These are phyloP conservation scores for Phytopythium kandeliae DNA, from an alignment of 352 stramenopile species.

Conservation along the genomic window DNA sequence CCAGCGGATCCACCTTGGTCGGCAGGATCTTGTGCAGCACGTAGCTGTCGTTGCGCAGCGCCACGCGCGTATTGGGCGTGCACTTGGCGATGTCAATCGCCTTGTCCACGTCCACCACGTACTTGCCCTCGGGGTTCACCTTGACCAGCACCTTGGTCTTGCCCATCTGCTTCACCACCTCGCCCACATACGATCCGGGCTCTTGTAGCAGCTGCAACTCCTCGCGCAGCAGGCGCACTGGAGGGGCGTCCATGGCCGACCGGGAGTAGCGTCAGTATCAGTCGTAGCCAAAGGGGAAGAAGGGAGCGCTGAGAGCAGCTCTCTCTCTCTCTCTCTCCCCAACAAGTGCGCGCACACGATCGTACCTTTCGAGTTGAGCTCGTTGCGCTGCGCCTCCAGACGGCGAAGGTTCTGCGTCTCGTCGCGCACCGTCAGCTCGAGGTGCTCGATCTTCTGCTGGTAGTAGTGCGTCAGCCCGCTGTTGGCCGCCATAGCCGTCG, in stretches of 20 bases:
- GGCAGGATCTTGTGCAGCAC: constrained; percentile 99
- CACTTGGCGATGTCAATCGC: constrained; percentile 94
- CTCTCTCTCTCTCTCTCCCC: too few relatives aligned
- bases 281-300: too few relatives aligned
- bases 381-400: constrained; percentile 98
- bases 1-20: constrained; percentile 94
- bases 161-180: constrained; percentile 99
- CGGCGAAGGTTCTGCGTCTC: constrained; percentile 96
- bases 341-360: neutral
- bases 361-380: constrained; percentile 98
- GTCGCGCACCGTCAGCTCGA: constrained; percentile 92
- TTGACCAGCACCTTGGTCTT: constrained; percentile 99
- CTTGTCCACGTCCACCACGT: constrained; percentile 99
- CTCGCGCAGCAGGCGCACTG: constrained; percentile 96
- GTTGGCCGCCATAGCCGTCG: constrained; percentile 22
- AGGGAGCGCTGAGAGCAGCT: too few relatives aligned
- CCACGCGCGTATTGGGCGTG: constrained; percentile 98
- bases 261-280: too few relatives aligned
- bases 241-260: too few relatives aligned
- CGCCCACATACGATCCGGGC: constrained; percentile 97
- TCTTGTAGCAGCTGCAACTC: constrained; percentile 99
- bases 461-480: constrained; percentile 89
- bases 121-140: constrained; percentile 98
- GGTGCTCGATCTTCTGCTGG: constrained; percentile 93
- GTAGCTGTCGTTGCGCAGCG: constrained; percentile 99